Evolutionary conservation across 1,284 basidiomycete species (phyloP).

Genomic region (Microbotryum intermedium): DNA sequence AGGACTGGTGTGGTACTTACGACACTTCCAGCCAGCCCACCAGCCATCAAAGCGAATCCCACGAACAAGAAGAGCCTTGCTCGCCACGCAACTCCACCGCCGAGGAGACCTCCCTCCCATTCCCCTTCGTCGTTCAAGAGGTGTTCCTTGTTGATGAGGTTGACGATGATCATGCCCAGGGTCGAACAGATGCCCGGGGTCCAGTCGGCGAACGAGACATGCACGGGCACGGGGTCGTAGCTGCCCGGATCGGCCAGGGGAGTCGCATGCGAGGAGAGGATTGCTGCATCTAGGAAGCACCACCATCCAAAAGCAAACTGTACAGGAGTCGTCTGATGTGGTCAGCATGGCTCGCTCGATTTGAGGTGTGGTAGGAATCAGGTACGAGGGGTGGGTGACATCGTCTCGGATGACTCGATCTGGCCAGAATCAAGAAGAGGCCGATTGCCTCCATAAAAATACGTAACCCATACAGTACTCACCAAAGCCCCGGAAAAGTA

Average conservation of each 20-base stretch:
- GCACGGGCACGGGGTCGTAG: constrained; percentile 65
- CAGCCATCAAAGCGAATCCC: constrained; percentile 93
- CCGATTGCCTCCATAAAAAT: no score
- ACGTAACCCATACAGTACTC: constrained; percentile 38
- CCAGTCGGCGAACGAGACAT: constrained; percentile 71
- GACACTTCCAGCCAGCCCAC: constrained; percentile 85
- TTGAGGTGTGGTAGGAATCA: not conserved
- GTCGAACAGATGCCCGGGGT: constrained; percentile 88
- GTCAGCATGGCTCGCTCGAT: not conserved
- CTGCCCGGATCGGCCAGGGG: constrained; percentile 42
- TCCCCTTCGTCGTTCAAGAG: constrained; percentile 62
- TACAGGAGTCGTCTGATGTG: not conserved
- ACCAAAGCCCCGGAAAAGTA: constrained; percentile 86
- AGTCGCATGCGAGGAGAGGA: constrained; percentile 52
- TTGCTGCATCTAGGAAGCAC: constrained; percentile 89
- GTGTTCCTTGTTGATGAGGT: constrained; percentile 89
- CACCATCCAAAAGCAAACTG: constrained; percentile 90
- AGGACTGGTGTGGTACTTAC: constrained; percentile 47
- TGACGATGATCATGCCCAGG: constrained; percentile 84
- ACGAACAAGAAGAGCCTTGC: constrained; percentile 85
- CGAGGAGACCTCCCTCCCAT: constrained; percentile 49
- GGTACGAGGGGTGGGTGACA: not conserved
- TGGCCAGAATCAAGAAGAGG: no score
- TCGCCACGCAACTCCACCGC: constrained; percentile 70
- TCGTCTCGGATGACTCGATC: not conserved